phyloP scores from a whole-genome alignment of 78 protist species.

The Speleostelium caveatum region DNA sequence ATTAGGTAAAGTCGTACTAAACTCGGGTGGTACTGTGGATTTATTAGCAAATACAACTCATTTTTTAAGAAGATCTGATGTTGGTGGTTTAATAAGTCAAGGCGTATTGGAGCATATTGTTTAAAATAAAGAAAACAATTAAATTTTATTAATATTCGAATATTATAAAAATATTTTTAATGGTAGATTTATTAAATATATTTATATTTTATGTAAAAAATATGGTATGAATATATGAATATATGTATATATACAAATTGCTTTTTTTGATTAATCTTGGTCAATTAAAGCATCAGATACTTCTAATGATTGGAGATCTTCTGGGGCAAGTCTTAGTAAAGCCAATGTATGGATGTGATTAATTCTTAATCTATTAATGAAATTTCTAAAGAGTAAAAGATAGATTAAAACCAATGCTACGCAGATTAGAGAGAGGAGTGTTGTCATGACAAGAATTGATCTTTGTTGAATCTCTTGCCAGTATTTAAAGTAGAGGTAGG shows the following conservation, averaged over 20 bases:
- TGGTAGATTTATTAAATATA: no score
- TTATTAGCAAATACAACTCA: conserved; percentile 62
- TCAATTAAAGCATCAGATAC: conserved; percentile 52
- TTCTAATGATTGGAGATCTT: conserved; percentile 41
- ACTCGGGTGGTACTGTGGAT: conserved; percentile 62
- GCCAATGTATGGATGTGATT: conserved; percentile 69
- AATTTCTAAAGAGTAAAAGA: conserved; percentile 34
- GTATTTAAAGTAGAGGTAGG: conserved; percentile 24
- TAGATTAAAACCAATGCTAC: conserved; percentile 4
- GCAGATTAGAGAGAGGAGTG: background rate
- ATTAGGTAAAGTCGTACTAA: conserved; percentile 63
- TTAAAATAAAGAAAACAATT: conserved; percentile 3
- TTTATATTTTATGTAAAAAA: no score
- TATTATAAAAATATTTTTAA: no score
- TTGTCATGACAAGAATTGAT: background rate
- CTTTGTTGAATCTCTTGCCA: conserved; percentile 9
- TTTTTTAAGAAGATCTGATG: conserved; percentile 65
- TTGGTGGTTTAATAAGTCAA: conserved; percentile 21
- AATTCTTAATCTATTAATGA: conserved; percentile 35
- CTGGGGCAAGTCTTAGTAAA: conserved; percentile 37
- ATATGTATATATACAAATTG: no score
- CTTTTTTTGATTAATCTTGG: conserved; percentile 33
- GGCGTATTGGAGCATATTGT: conserved; percentile 65
- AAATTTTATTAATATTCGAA: background rate
- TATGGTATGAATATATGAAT: no score